Evolutionary conservation across 2,329 filamentous ascomycete genomes (phyloP), one percentile per base, ranked within the genome.

Genomic region (Colletotrichum simmondsii): DNA sequence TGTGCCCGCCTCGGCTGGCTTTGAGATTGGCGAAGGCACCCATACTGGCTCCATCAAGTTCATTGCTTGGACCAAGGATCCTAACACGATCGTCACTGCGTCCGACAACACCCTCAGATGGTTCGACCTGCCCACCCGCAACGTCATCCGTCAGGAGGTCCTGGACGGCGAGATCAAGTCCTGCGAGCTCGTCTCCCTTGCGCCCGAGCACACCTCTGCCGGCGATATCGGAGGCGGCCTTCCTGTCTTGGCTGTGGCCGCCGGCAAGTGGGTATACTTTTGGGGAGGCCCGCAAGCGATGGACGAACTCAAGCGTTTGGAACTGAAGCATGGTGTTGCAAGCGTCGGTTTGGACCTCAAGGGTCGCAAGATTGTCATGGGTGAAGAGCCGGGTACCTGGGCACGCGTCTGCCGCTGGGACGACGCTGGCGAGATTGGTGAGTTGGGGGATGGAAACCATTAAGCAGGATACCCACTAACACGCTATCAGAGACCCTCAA

Each of bases 381-480:
- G 97, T 73, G 95, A 95, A 81, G 93, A 94, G 75, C 93, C 92
- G 52, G 96, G 98, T 79, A 98, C 97, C 0, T 99, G 96, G 96
- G 96, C 97, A n/a, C 92, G 94, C 73, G 93, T 98, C 6, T 97
- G 97, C 85, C 91, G 95, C 78, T 96, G 95, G 83, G 95, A 98
- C 72, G 92, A 92, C 62, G 93, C 93, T 77, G 88, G 90, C 76
- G 95, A 98, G 82, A 85, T 98, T 56, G 91, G 91, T 93, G 85
- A 73, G 88, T 83, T 58, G 74, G 65, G 74, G 67, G 67, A 28
- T 54, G 2, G 35, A 32, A 7, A 14, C 26, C 26, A 5, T 8
- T n/a, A 19, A 8, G 28, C 52, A 28, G 7, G 10, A 22, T 30
- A 5, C 66, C 56, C 16, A 79, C 71, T 75, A 57, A 68, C 46